Evolutionary conservation across 164 flowering plant genomes (phyloP).

Genomic region (Annona cherimola): DNA sequence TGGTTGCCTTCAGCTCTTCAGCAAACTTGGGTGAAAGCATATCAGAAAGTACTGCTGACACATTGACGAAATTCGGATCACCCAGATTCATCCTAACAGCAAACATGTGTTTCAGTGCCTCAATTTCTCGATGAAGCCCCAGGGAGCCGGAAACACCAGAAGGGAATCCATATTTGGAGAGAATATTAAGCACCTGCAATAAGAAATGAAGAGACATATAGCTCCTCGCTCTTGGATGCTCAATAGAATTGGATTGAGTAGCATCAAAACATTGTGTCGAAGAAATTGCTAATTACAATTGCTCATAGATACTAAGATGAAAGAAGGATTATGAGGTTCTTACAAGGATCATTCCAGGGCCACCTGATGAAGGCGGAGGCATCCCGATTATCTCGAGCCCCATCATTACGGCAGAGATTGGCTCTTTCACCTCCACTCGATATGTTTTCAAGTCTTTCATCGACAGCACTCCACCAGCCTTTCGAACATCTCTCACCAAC

Average conservation of each 20-base stretch:
- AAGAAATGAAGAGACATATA: not conserved
- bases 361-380: conserved; percentile 68
- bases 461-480: conserved; percentile 45
- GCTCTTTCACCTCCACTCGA: conserved; percentile 34
- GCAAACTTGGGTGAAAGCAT: conserved; percentile 63
- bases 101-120: conserved; percentile 53
- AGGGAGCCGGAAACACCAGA: conserved; percentile 32
- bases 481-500: conserved; percentile 34
- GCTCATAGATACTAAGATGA: not conserved
- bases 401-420: conserved; percentile 25
- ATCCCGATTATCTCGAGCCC: conserved; percentile 40
- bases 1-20: conserved; percentile 31
- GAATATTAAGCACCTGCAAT: conserved; percentile 53
- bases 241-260: not conserved
- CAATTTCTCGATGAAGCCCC: conserved; percentile 46
- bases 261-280: not conserved
- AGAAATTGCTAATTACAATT: not conserved
- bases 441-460: conserved; percentile 44
- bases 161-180: conserved; percentile 31
- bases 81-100: conserved; percentile 62
- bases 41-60: conserved; percentile 31
- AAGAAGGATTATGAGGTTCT: conserved; percentile 8
- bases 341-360: conserved; percentile 44
- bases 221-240: not conserved
- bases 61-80: conserved; percentile 60